Base-by-base conservation (phyloP, 345 rosid species). In the Salix purpurea region DNA sequence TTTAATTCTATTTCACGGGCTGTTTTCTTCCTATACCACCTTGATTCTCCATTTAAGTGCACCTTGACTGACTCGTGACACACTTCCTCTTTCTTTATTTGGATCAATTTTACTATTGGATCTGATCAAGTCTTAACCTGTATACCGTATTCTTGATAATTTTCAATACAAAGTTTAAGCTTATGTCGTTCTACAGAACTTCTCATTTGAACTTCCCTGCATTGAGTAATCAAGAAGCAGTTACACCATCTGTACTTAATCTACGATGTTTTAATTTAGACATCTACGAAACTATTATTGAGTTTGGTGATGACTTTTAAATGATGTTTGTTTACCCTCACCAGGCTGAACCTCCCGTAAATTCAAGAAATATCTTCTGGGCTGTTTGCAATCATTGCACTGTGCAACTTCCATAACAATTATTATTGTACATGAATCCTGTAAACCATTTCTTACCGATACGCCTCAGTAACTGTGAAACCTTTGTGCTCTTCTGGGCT, bases 341-440 rank as follows among this genome's bases (percentile, higher is more conserved):
- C 52, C 71, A 70, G 75, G 74, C 21, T 66, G 32, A 28, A 18
- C 23, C 44, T 10, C 40, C 21, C 5, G 40, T 21, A 19, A 71
- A 64, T 62, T 36, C 21, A 48, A 46, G 58, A 64, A 61, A 56
- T 30, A 32, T 32, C 23, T 67, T 36, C 37, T 6, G 54, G 54
- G 40, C 58, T 54, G 21, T 46, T 61, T 71, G 58, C 52, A 39
- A n/a, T 5, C 19, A 50, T 34, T 30, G 56, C 48, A 8, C 16
- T 18, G 28, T 23, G 3, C 28, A 24, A 23, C 64, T 34, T 26
- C 15, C 37, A 37, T 58, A 19, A 26, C 77, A 26, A 19, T 24
- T 4, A 46, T 44, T 48, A 48, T 30, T 77, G 74, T 71, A 71
- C 75, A 64, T 64, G 64, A 62, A 64, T 18, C 46, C 24, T 32